Evolutionary conservation across 257 asterid species (phyloP), one percentile per base, ranked within the genome.

Genomic region (Penstemon eatonii): DNA sequence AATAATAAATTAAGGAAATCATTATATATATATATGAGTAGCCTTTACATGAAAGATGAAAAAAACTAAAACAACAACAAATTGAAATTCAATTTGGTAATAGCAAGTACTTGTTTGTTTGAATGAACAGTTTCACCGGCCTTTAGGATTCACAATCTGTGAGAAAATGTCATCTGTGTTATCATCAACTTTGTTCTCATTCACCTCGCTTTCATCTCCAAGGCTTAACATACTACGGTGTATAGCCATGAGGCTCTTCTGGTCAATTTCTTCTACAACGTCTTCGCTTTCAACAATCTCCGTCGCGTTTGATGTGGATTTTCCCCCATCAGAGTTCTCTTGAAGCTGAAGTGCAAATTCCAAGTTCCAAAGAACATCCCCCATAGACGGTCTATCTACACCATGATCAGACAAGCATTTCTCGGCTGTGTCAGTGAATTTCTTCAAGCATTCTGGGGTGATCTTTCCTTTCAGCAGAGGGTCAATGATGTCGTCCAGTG

Each of bases 361-460:
- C 1, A 91, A 75, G 74, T 87, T 89, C 95, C 97, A 91, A 4
- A 89, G 47, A 57, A 89, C 90, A 49, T 91, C 97, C 0, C 96
- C 97, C 95, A 91, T 89, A 2, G 90, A 76, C 0, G 97, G 97
- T 5, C 97, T 81, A 5, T 89, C 87, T 0, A 57, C 38, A 2
- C 97, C 93, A 3, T 89, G 94, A 69, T 91, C 95, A 0, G 91
- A 74, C 77, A 91, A 78, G 71, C 97, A 91, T 72, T 91, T 91
- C 77, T 80, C 89, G 0, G 96, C 96, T 0, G 93, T 88, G 4
- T 85, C 91, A 8, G 79, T 73, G 69, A 85, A 85, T 46, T 81
- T 88, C 73, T 80, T 84, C 75, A 91, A 69, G 67, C 95, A 82
- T 19, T 87, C 95, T 0, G 84, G 75, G n/a, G 66, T 63, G 18